A percentile compares a stretch with the other conserved stretches of the same genome.
Evolutionary conservation across 1,284 basidiomycete species (phyloP).

Genomic region (Singerocomus inundabilis): DNA sequence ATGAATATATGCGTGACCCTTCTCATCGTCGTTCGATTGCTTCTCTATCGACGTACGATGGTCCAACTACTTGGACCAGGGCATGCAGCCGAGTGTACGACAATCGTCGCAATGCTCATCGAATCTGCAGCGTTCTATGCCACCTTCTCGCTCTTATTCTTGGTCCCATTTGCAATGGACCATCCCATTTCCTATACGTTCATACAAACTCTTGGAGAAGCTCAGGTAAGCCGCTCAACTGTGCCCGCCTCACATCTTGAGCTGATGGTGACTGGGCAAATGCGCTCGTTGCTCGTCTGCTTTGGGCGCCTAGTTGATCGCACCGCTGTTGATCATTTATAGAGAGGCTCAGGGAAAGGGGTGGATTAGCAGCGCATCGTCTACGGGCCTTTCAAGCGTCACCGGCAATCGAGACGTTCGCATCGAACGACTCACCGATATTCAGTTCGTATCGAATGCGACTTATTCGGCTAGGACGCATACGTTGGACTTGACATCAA

Average conservation of each 20-base stretch:
- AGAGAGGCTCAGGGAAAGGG: conserved; percentile 31
- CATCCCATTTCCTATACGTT: conserved; percentile 22
- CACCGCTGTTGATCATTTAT: conserved; percentile 30
- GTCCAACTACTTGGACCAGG: conserved; percentile 21
- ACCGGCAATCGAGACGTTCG: conserved; percentile 11
- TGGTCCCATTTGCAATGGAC: conserved; percentile 21
- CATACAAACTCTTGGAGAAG: conserved; percentile 29
- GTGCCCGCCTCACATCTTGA: not conserved
- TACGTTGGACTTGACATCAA: conserved; percentile 10
- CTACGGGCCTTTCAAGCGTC: conserved; percentile 3
- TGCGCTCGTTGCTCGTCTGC: conserved; percentile 1
- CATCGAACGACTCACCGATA: conserved; percentile 25
- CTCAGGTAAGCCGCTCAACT: conserved; percentile 19
- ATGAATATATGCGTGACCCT: conserved; percentile 24
- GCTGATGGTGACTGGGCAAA: not conserved
- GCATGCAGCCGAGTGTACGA: conserved; percentile 25
- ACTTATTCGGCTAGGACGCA: conserved; percentile 5
- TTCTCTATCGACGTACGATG: conserved; percentile 21
- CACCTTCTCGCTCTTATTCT: conserved; percentile 26
- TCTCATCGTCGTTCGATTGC: conserved; percentile 23
- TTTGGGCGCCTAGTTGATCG: conserved; percentile 21
- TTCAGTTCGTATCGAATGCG: conserved; percentile 24
- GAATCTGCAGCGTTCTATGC: conserved; percentile 30
- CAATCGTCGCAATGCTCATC: conserved; percentile 27
- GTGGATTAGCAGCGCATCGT: conserved; percentile 24